phyloP scores from a whole-genome alignment of 1,284 basidiomycete species.

The Ceratobasidium sp. region DNA sequence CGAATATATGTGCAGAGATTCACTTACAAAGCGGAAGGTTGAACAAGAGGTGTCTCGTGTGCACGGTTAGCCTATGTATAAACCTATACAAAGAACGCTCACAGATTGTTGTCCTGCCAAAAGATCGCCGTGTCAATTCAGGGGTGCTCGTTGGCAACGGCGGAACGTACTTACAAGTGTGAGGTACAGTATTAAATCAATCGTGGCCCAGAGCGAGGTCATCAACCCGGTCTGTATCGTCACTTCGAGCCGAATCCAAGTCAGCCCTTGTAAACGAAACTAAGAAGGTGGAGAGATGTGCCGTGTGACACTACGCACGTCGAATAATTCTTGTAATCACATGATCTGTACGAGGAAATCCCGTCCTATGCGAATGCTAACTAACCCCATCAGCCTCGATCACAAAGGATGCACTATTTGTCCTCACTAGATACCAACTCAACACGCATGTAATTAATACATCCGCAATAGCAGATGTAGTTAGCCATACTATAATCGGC shows the following conservation, averaged over 20 bases:
- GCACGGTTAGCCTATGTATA: background rate
- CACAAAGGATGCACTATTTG: no score
- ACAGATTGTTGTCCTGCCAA: conserved; percentile 18
- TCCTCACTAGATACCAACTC: conserved; percentile 57
- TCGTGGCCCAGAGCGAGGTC: conserved; percentile 55
- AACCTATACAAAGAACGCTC: background rate
- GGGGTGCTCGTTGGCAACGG: background rate
- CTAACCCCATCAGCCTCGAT: no score
- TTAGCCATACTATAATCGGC: conserved; percentile 53
- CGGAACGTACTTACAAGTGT: conserved; percentile 53
- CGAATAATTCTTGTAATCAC: conserved; percentile 61
- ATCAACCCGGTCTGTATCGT: conserved; percentile 59
- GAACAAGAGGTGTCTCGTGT: conserved; percentile 4
- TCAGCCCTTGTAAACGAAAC: background rate
- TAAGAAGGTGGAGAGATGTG: background rate
- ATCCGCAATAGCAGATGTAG: conserved; percentile 55
- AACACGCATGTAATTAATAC: conserved; percentile 57
- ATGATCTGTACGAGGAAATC: conserved; percentile 57
- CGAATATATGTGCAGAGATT: background rate
- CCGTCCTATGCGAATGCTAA: conserved; percentile 61
- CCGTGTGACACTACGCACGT: conserved; percentile 55
- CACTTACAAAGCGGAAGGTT: conserved; percentile 23
- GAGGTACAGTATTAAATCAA: conserved; percentile 58
- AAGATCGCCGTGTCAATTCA: background rate
- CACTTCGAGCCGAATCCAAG: conserved; percentile 52